These are phyloP conservation scores for Scenedesmus sp. DNA, from an alignment of 163 green algal genomes.

Conservation along the genomic window DNA sequence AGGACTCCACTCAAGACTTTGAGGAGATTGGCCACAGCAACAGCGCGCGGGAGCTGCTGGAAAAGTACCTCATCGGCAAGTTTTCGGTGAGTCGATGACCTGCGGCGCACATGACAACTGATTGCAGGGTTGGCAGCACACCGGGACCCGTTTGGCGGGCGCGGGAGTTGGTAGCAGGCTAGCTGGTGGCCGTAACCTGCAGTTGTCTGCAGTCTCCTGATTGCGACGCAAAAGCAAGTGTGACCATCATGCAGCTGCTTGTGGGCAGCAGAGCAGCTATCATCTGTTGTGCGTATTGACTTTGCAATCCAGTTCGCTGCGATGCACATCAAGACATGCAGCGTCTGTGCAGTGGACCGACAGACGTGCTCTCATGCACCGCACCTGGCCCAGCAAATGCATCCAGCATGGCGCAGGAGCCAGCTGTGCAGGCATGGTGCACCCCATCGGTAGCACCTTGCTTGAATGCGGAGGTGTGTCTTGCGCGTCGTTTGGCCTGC, in stretches of 20 bases:
- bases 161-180: too few species aligned
- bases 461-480: neutral
- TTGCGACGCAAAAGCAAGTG: neutral
- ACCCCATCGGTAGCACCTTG: neutral
- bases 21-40: conserved; percentile 96
- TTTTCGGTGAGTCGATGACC: conserved; percentile 73
- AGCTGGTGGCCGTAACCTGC: neutral
- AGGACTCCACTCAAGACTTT: conserved; percentile 94
- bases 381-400: neutral
- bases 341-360: too few species aligned
- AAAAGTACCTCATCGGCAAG: conserved; percentile 89
- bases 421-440: neutral
- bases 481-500: conserved; percentile 13
- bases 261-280: neutral
- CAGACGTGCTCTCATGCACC: neutral
- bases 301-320: neutral
- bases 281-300: too few species aligned
- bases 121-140: neutral
- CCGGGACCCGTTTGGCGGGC: neutral
- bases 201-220: neutral
- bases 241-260: neutral
- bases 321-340: neutral
- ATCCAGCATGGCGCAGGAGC: neutral
- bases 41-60: conserved; percentile 86
- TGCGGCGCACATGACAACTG: neutral